Conservation (phyloP, 2,329 filamentous ascomycete genomes). For the Pestalotiopsis sp. region DNA sequence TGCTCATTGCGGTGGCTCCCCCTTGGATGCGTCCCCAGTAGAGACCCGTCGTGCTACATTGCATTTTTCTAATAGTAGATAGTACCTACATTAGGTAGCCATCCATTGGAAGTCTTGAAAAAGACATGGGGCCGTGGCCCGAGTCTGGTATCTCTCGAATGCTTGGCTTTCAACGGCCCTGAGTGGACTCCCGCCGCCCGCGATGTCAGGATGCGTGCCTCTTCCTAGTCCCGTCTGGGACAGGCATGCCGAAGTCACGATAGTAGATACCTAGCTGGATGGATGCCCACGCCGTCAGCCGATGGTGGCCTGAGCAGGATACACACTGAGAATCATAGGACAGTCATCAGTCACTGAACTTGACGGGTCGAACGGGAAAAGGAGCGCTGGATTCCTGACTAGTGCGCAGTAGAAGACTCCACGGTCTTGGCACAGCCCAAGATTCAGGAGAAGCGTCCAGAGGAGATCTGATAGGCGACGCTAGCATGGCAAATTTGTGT, state of each 20-base stretch:
- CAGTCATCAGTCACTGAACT: not conserved
- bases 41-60: not conserved
- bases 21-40: not conserved
- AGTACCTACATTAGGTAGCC: not conserved
- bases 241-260: not conserved
- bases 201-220: not conserved
- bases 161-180: not conserved
- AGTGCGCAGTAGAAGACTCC: not conserved
- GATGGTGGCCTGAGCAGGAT: not conserved
- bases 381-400: not conserved
- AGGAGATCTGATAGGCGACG: constrained; percentile 8
- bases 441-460: constrained; percentile 9
- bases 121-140: not conserved
- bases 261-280: not conserved
- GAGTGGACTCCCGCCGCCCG: not conserved
- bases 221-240: constrained; percentile 5
- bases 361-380: not conserved
- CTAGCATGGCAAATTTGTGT: not conserved
- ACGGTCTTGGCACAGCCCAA: constrained; percentile 3
- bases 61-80: not conserved
- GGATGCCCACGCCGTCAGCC: not conserved
- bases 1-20: not conserved
- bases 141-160: not conserved
- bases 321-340: not conserved
- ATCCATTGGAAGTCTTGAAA: not conserved